A percentile compares a stretch with the other conserved stretches of the same genome.
These are phyloP conservation scores for Ilex aquifolium DNA, from an alignment of 257 asterid genomes.

Conservation along the genomic window DNA sequence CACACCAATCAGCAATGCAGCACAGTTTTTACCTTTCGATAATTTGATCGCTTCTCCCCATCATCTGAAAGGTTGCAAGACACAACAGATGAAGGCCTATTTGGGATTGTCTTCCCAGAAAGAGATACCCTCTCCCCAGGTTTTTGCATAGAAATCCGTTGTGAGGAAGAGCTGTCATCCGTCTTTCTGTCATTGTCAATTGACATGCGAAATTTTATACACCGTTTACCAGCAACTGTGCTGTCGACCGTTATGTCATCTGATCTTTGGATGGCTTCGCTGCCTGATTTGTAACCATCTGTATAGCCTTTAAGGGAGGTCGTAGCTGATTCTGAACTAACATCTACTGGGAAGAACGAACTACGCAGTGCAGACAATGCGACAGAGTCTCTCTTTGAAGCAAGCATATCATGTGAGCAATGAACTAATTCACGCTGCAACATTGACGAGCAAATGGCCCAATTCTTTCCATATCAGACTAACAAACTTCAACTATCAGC, in stretches of 20 bases:
- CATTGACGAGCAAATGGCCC: conserved; percentile 1
- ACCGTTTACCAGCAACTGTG: conserved; percentile 69
- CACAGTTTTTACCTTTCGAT: conserved; percentile 47
- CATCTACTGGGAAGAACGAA: conserved; percentile 71
- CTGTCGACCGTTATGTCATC: conserved; percentile 90
- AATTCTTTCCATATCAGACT: conserved; percentile 2
- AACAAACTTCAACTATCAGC: background rate
- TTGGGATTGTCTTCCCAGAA: conserved; percentile 80
- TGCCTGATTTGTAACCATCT: conserved; percentile 65
- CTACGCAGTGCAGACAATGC: conserved; percentile 55
- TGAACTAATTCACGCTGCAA: conserved; percentile 92
- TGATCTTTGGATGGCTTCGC: conserved; percentile 69
- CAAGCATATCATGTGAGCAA: conserved; percentile 83
- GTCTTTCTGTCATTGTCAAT: conserved; percentile 71
- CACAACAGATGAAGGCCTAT: conserved; percentile 33
- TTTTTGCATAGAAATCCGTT: conserved; percentile 38
- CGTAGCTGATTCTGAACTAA: conserved; percentile 94
- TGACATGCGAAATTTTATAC: conserved; percentile 42
- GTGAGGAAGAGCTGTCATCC: conserved; percentile 71
- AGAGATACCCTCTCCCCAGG: conserved; percentile 45
- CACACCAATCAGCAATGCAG: background rate
- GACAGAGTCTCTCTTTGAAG: conserved; percentile 63
- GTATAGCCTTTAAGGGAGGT: conserved; percentile 75
- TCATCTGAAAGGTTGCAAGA: conserved; percentile 42
- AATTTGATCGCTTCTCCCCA: conserved; percentile 40